Evolutionary conservation across 805 yeast genomes (phyloP), one percentile per base, ranked within the genome.

Genomic region (Martiniozyma abietophila): DNA sequence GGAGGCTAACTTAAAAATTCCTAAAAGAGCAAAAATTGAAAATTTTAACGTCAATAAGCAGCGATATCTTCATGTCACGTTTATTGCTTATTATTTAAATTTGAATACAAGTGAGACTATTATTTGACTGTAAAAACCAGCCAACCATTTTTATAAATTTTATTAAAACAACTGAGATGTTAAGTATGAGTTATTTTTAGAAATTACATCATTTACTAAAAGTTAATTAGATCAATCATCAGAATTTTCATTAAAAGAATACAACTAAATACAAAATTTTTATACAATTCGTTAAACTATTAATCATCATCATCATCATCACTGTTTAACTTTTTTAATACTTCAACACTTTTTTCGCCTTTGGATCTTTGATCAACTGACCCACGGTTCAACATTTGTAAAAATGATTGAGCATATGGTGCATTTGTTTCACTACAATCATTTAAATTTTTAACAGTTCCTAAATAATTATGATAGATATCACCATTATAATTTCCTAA

Each of bases 401-500:
- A 49, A 9, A 68, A 49, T 7, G 38, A 44, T 12, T 51, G 62
- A 21, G 71, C 61, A 52, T 78, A 77, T n/a, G 76, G 71, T 10
- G 89, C 80, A 48, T 77, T 74, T 41, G 71, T 62, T 10, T 55
- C 54, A 7, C 58, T 51, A 12, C 76, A 73, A 38, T 75, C 74
- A 49, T 71, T 73, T 30, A 50, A 48, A 7, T 39, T 39, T 46
- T 68, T 66, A 39, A 78, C 79, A 36, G 64, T 62, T 18, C 51
- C 59, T 51, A 78, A 79, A 61, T 85, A 85, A 55, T 81, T 76
- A 51, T 76, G 76, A 61, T 85, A 86, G 37, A 83, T 76, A 54
- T 86, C 78, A 39, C 96, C 96, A 47, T 81, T 76, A 58, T 69
- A 78, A 38, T 65, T 68, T 30, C 96, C 96, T 38, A 86, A 69